phyloP scores from a whole-genome alignment of 2,329 filamentous ascomycete species.

The Tolypocladium sp. region DNA sequence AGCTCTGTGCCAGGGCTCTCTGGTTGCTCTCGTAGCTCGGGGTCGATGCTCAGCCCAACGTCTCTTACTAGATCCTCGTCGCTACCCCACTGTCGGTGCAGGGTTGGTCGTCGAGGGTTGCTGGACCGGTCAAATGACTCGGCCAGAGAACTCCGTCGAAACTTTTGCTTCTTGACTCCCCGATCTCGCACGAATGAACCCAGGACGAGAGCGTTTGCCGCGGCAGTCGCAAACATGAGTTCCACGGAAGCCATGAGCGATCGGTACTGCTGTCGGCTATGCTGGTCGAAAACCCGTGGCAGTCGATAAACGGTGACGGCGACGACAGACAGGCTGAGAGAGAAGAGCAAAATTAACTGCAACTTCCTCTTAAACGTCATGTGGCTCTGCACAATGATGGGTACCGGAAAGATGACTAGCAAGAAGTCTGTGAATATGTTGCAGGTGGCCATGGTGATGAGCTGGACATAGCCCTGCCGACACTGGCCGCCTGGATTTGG shows the following conservation, averaged over 20 bases:
- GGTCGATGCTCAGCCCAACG: slow-evolving; percentile 60
- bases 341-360: slow-evolving; percentile 73
- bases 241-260: slow-evolving; percentile 86
- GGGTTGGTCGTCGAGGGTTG: slow-evolving; percentile 33
- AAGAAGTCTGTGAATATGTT: slow-evolving; percentile 85
- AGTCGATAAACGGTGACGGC: slow-evolving; percentile 73
- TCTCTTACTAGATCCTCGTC: slow-evolving; percentile 84
- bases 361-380: slow-evolving; percentile 73
- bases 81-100: slow-evolving; percentile 69
- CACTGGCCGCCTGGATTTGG: slow-evolving; percentile 81
- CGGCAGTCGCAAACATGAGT: slow-evolving; percentile 76
- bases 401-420: slow-evolving; percentile 80
- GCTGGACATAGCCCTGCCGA: slow-evolving; percentile 76
- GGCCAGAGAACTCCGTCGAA: slow-evolving; percentile 53
- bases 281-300: slow-evolving; percentile 61
- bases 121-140: slow-evolving; percentile 49
- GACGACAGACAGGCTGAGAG: slow-evolving; percentile 71
- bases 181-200: slow-evolving; percentile 88
- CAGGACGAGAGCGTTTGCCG: slow-evolving; percentile 82
- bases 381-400: slow-evolving; percentile 71
- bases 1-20: slow-evolving; percentile 15
- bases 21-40: slow-evolving; percentile 34
- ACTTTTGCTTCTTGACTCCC: slow-evolving; percentile 83
- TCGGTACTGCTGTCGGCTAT: slow-evolving; percentile 75
- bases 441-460: slow-evolving; percentile 81